phyloP scores from a whole-genome alignment of 805 yeast species.

The Kodamaea leandrae region DNA sequence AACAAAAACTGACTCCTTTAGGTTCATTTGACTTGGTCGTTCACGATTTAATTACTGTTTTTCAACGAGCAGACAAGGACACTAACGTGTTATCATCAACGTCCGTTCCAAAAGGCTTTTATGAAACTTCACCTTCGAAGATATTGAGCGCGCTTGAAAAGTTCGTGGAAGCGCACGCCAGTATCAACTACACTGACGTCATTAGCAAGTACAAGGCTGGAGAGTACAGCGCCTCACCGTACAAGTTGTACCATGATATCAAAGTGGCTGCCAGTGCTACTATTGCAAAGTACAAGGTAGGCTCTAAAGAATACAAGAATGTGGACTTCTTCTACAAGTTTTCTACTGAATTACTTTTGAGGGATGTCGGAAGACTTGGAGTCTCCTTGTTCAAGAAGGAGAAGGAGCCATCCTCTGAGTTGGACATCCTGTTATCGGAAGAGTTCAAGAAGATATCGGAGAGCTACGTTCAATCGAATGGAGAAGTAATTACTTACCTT shows the following conservation, averaged over 20 bases:
- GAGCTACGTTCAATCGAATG: slow-evolving; percentile 48
- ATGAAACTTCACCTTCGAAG: slow-evolving; percentile 42
- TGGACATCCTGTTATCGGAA: slow-evolving; percentile 45
- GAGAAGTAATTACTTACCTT: slow-evolving; percentile 53
- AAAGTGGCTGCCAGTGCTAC: slow-evolving; percentile 52
- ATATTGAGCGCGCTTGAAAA: slow-evolving; percentile 44
- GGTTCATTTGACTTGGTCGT: slow-evolving; percentile 14
- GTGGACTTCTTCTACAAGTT: slow-evolving; percentile 64
- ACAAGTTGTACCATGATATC: slow-evolving; percentile 64
- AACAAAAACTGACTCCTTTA: background rate
- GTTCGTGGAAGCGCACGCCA: slow-evolving; percentile 28
- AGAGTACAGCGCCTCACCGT: slow-evolving; percentile 46
- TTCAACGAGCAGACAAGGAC: slow-evolving; percentile 25
- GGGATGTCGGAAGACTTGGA: slow-evolving; percentile 55
- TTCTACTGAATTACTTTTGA: slow-evolving; percentile 57
- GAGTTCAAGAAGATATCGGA: slow-evolving; percentile 63
- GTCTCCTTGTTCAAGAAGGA: slow-evolving; percentile 18
- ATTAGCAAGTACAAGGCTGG: slow-evolving; percentile 34
- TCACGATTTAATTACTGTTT: slow-evolving; percentile 25
- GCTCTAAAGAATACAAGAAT: slow-evolving; percentile 46
- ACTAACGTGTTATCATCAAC: slow-evolving; percentile 17
- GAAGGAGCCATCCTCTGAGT: slow-evolving; percentile 24
- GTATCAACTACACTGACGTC: slow-evolving; percentile 38
- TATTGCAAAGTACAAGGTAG: slow-evolving; percentile 48
- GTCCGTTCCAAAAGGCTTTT: slow-evolving; percentile 45